Percentiles rank a stretch among this genome's conserved stretches.
Evolutionary conservation across 768 basidiomycete genomes (phyloP).

Genomic region (Hortiboletus flavorubellus): DNA sequence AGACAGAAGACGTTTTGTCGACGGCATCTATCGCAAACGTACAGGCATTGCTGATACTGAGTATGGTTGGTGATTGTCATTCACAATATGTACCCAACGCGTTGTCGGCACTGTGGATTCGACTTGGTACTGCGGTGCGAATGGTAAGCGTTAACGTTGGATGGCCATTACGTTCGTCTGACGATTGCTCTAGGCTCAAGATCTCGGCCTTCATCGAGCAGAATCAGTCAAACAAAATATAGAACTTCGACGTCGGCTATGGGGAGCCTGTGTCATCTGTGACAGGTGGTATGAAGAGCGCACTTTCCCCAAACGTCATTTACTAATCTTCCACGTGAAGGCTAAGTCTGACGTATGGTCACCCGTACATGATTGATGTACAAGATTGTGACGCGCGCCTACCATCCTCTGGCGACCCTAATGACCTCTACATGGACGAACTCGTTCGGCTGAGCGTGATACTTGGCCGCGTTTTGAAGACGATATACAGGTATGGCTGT

Average conservation of each 20-base stretch:
- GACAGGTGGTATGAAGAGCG: slow-evolving; percentile 76
- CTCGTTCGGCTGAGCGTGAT: slow-evolving; percentile 89
- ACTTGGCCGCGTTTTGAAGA: slow-evolving; percentile 87
- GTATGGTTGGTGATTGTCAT: slow-evolving; percentile 88
- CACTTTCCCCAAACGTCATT: neutral
- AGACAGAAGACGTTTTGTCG: slow-evolving; percentile 87
- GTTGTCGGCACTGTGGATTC: slow-evolving; percentile 80
- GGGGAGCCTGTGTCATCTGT: slow-evolving; percentile 92
- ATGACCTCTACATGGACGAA: slow-evolving; percentile 82
- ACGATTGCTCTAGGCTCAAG: slow-evolving; percentile 70
- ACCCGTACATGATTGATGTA: slow-evolving; percentile 95
- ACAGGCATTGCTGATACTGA: slow-evolving; percentile 80
- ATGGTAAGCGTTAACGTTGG: slow-evolving; percentile 61
- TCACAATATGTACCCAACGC: slow-evolving; percentile 86
- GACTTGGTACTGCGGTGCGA: slow-evolving; percentile 84
- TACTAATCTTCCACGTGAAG: slow-evolving; percentile 35
- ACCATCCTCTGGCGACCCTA: slow-evolving; percentile 81
- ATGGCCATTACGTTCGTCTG: slow-evolving; percentile 10
- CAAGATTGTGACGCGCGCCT: slow-evolving; percentile 94
- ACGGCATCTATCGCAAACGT: slow-evolving; percentile 84
- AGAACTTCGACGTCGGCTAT: slow-evolving; percentile 84
- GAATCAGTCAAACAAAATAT: slow-evolving; percentile 82
- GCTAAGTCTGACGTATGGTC: slow-evolving; percentile 86
- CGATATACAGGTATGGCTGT: slow-evolving; percentile 75
- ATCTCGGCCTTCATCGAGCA: slow-evolving; percentile 91